Evolutionary conservation across 139 green algal species (phyloP), one percentile per base, ranked within the genome.

Genomic region (Tetradesmus obliquus): DNA sequence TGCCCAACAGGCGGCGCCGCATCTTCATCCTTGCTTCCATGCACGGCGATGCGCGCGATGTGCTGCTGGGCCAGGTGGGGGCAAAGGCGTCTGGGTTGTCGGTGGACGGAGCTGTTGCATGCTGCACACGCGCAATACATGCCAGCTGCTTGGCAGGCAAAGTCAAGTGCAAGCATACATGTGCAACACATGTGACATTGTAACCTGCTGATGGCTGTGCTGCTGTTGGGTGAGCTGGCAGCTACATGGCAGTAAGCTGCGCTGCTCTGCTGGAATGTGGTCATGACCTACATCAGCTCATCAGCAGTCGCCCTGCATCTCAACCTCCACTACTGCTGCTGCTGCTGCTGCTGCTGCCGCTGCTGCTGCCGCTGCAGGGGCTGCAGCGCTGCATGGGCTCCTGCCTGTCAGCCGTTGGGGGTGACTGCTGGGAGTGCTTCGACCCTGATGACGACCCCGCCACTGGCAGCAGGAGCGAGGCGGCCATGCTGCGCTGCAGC

Each of bases 11-110:
- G 22, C 94, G 97, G 8, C 93, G 93, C 80, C 94, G 97, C 20
- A 94, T 99, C 10, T 98, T 98, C 91, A 83, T 99, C 57, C 69
- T 99, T 53, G 97, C 97, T 2, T 97, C 95, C 19, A 87, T 97
- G 90, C 92, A 98, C 89, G 97, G 96, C 32, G 97, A 99, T 88
- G 94, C 97, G 8, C 84, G 97, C 15, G 97, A 99, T 90, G 96
- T 99, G 32, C 93, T 99, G 79, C 95, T 99, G 10, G 92, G 93
- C 9, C 95, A 96, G 93, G 93, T 95, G 62, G 22, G 81, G 55
- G 54, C 69, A 24, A 32, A 45, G 32, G 32, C 32, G 32, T 45
- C 32, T 45, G 32, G 58, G 9, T 91, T 51, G 76, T 22, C 1
- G 76, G 15, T 9, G 9, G 15, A 9, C 76, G 24, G 10, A 9